Conservation (phyloP, 2,329 filamentous ascomycete species). For the Fusarium annulatum region DNA sequence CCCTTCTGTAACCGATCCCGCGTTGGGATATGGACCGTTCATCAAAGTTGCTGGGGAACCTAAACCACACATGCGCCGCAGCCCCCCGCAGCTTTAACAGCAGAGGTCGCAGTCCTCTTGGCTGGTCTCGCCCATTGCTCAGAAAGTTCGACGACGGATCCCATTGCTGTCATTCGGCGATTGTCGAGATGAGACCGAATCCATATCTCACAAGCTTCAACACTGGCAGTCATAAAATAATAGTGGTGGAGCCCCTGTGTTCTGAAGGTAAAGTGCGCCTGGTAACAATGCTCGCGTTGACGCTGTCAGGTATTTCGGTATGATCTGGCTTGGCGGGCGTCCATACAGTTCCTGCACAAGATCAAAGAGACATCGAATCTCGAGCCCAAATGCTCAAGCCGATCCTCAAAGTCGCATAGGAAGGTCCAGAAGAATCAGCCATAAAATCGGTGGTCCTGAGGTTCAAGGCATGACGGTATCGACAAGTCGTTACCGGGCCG, state of each 20-base stretch:
- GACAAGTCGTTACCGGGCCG: background rate
- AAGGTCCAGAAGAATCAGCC: background rate
- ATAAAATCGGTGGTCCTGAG: background rate
- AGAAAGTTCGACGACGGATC: background rate
- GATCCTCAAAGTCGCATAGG: accelerated
- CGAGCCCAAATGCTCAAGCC: accelerated
- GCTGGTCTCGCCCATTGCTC: background rate
- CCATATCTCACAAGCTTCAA: background rate
- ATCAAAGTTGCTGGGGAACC: background rate
- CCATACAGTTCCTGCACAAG: background rate
- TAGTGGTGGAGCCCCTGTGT: background rate
- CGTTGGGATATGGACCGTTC: background rate
- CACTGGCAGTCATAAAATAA: background rate
- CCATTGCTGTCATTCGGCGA: background rate
- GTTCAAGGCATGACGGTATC: background rate
- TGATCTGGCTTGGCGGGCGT: too few species aligned
- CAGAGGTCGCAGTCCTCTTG: background rate
- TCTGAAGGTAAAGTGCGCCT: background rate
- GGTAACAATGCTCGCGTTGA: background rate
- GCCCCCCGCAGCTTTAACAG: background rate
- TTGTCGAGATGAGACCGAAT: too few species aligned
- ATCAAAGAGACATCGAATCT: background rate
- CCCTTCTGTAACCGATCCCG: background rate
- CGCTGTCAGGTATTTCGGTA: background rate
- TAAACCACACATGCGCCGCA: background rate